Base-by-base conservation (phyloP, 306 rosid genomes). In the Elaeagnus macrophylla region DNA sequence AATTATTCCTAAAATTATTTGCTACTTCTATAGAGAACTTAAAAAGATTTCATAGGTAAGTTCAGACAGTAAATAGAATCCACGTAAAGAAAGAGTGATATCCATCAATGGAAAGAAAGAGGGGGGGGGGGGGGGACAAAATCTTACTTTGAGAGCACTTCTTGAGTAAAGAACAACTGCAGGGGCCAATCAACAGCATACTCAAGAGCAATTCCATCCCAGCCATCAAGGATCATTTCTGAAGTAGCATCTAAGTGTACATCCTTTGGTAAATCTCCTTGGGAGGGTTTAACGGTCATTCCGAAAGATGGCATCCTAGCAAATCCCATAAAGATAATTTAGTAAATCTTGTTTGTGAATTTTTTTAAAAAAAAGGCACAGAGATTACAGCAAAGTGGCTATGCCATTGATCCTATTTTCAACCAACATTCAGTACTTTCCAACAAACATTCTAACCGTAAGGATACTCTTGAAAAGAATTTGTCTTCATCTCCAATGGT, bases 161-260 rank as follows among this genome's bases (percentile, higher is more conserved):
- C 95, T 75, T 83, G 96, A 39, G 88, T 84, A 71, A 87, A 91
- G 75, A 91, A 87, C 84, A 91, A 80, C 71, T 91, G 96, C 67
- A 87, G 74, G 51, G 99, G 99, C 96, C 99, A 91, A 82, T 87
- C 96, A 69, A 91, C 77, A 18, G 85, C 77, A 80, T 91, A 91
- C 77, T 82, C 95, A 48, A 91, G 95, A 53, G 96, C 83, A 68
- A 91, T 85, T 50, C 93, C 84, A 80, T 91, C 95, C 99, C 99
- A 91, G 51, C 99, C 88, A 69, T 87, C 96, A 56, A 80, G 73
- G 55, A 80, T 75, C 75, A 73, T 63, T 63, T 91, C 94, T 57
- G 87, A 72, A 69, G 83, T 75, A 70, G 81, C 66, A 67, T 75
- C 75, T 47, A 71, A 65, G 51, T 64, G 73, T 25, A 75, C 79